Conservation (phyloP, 139 green algal species). For the Prasinococcaceae sp. region DNA sequence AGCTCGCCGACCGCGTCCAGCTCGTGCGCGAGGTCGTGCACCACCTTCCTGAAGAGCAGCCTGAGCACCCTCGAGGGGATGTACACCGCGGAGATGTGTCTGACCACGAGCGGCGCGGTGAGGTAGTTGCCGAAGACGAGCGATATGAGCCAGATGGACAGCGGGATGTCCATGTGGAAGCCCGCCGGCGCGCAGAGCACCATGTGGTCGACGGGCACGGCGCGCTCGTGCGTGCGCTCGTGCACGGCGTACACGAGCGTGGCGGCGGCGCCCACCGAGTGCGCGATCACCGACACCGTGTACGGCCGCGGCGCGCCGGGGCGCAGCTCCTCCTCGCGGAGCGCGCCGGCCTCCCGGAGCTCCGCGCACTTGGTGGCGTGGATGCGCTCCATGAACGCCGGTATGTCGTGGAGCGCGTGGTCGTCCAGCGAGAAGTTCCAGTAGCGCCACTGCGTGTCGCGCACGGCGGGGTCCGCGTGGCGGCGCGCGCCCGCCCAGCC, state of each 20-base stretch:
- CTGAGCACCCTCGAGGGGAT: conserved; percentile 46
- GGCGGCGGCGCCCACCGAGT: conserved; percentile 53
- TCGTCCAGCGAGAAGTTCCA: conserved; percentile 74
- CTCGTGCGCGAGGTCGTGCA: conserved; percentile 24
- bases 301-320: conserved; percentile 47
- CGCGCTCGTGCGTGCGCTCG: not conserved
- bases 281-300: conserved; percentile 41
- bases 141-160: conserved; percentile 5
- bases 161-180: conserved; percentile 28
- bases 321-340: conserved; percentile 5
- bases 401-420: conserved; percentile 22
- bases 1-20: conserved; percentile 46
- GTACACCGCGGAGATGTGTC: conserved; percentile 30
- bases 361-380: conserved; percentile 67
- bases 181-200: conserved; percentile 39
- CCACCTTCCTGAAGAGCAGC: conserved; percentile 28
- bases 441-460: conserved; percentile 33
- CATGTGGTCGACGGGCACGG: conserved; percentile 29
- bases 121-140: conserved; percentile 15
- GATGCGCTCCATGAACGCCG: conserved; percentile 51
- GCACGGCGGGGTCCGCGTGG: not conserved
- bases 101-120: conserved; percentile 2
- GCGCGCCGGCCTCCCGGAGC: conserved; percentile 20
- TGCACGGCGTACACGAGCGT: conserved; percentile 42
- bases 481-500: conserved; percentile 15